A percentile compares a stretch with the other conserved stretches of the same genome.
These are phyloP conservation scores for Backusella circina DNA, from an alignment of 192 early-diverging fungal species.

Conservation along the genomic window DNA sequence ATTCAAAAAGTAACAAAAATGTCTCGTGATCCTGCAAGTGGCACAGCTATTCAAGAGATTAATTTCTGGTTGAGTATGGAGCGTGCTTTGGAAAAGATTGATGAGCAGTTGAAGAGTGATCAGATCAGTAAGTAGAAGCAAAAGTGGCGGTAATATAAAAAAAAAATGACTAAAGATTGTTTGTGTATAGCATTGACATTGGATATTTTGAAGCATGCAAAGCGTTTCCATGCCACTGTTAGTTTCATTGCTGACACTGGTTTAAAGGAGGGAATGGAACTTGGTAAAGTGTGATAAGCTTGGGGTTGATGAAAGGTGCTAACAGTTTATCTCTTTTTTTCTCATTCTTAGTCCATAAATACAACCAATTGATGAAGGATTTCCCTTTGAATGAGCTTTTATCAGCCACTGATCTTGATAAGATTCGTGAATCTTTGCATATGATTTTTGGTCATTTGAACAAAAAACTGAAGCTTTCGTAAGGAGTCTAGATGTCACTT, in stretches of 20 bases:
- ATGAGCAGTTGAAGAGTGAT: constrained; percentile 92
- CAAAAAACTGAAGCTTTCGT: constrained; percentile 94
- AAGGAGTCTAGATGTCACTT: constrained; percentile 30
- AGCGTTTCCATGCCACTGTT: constrained; percentile 97
- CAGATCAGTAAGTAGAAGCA: constrained; percentile 64
- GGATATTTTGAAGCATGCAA: constrained; percentile 92
- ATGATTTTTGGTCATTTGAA: constrained; percentile 94
- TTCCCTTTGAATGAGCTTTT: constrained; percentile 97
- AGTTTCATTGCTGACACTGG: constrained; percentile 97
- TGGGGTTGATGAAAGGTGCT: neutral
- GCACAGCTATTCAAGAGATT: constrained; percentile 96
- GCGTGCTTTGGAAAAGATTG: constrained; percentile 85
- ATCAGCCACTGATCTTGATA: constrained; percentile 87
- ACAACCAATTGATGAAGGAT: constrained; percentile 98
- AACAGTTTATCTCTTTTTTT: neutral
- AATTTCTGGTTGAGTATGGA: constrained; percentile 99
- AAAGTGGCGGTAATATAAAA: too few species aligned
- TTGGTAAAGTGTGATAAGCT: constrained; percentile 36
- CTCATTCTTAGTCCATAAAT: constrained; percentile 72
- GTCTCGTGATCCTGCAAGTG: constrained; percentile 85
- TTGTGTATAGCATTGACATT: constrained; percentile 73
- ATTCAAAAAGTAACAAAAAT: constrained; percentile 99
- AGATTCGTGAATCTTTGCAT: constrained; percentile 70
- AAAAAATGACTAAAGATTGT: too few species aligned
- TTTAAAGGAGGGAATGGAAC: constrained; percentile 91